Evolutionary conservation across 768 basidiomycete genomes (phyloP).

Genomic region (Hortiboletus flavorubellus): DNA sequence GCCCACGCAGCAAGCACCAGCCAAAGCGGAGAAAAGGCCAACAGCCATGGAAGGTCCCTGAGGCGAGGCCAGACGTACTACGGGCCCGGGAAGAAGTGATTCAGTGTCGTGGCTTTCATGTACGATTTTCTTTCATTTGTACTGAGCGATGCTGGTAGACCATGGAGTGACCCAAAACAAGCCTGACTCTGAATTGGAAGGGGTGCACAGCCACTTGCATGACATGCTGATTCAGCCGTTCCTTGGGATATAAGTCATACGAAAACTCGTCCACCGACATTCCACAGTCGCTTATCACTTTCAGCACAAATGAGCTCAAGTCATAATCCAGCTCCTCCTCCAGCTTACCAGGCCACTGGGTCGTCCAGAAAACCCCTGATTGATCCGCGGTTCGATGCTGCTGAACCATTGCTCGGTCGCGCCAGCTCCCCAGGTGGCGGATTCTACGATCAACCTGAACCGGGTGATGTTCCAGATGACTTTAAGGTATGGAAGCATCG

Average conservation of each 20-base stretch:
- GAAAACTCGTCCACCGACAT: conserved; percentile 8
- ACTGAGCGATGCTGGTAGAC: conserved; percentile 3
- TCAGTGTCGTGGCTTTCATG: not conserved
- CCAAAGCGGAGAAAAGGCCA: conserved; percentile 4
- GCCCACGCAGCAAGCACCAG: conserved; percentile 10
- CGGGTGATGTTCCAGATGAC: conserved; percentile 83
- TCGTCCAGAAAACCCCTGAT: conserved; percentile 36
- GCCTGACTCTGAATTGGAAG: not conserved
- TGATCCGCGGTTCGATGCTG: conserved; percentile 35
- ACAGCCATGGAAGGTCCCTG: conserved; percentile 3
- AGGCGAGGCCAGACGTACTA: not conserved
- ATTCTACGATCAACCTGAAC: conserved; percentile 71
- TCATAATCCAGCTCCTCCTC: conserved; percentile 58
- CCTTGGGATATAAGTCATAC: conserved; percentile 12
- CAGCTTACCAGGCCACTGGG: conserved; percentile 48
- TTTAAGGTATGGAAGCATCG: conserved; percentile 67
- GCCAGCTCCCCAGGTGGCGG: conserved; percentile 46
- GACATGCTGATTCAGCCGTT: conserved; percentile 23
- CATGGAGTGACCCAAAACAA: not conserved
- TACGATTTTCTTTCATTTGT: not conserved
- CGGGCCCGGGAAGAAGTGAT: not conserved
- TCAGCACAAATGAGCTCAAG: conserved; percentile 47
- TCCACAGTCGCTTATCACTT: conserved; percentile 17
- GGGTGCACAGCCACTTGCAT: conserved; percentile 19
- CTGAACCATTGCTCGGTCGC: conserved; percentile 56